These are phyloP conservation scores for Stagonosporopsis cucurbitacearum DNA, from an alignment of 2,329 filamentous ascomycete species.

Conservation along the genomic window DNA sequence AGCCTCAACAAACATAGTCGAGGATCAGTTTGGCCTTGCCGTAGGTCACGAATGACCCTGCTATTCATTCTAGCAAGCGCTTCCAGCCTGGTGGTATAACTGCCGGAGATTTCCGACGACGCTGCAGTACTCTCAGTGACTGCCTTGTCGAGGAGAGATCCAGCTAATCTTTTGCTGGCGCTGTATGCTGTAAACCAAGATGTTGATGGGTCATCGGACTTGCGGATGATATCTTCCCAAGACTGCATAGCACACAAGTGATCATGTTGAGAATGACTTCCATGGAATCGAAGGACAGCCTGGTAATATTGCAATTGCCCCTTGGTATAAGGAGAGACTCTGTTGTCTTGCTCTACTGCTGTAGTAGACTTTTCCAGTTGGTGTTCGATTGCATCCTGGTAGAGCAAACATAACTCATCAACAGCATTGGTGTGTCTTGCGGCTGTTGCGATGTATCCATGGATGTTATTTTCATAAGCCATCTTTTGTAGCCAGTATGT, in stretches of 20 bases:
- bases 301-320: constrained; percentile 6
- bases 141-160: no score
- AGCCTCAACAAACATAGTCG: constrained; percentile 1
- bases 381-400: no score
- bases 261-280: neutral
- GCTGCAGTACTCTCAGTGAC: no score
- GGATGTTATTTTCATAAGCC: no score
- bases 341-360: neutral
- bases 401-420: no score
- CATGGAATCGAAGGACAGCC: constrained; percentile 1
- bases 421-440: no score
- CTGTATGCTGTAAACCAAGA: neutral
- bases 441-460: no score
- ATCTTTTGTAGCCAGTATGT: neutral
- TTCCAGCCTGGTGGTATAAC: neutral
- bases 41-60: neutral
- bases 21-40: neutral
- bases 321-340: neutral
- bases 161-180: neutral
- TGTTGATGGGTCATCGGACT: neutral
- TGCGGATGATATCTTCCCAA: constrained; percentile 2
- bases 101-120: no score
- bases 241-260: neutral
- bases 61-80: neutral
- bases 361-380: neutral